phyloP scores from a whole-genome alignment of 108 stramenopile genomes.

The Cylindrotheca closterium region DNA sequence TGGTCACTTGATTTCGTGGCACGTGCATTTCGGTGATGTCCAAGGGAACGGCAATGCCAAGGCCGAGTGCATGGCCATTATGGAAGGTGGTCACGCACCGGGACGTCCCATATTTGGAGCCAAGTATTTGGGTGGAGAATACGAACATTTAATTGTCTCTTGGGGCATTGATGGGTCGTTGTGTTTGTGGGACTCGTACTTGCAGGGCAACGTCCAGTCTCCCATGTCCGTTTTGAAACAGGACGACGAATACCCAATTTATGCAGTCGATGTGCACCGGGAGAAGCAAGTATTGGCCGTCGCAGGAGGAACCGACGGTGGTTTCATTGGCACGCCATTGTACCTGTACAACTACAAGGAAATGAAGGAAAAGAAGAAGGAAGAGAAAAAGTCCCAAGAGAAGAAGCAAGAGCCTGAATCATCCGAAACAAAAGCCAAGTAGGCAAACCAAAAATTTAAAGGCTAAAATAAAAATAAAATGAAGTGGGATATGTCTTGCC shows the following conservation, averaged over 20 bases:
- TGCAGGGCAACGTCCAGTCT: conserved; percentile 55
- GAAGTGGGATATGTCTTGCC: too few species aligned
- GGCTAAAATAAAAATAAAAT: too few species aligned
- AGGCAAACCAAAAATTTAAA: too few species aligned
- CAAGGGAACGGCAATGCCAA: conserved; percentile 9
- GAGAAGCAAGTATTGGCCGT: conserved; percentile 33
- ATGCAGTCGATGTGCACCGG: conserved; percentile 51
- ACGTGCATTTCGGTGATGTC: conserved; percentile 27
- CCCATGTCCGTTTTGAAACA: conserved; percentile 71
- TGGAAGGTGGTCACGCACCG: conserved; percentile 73
- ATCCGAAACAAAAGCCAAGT: background rate
- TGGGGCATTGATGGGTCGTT: conserved; percentile 86
- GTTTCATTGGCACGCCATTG: conserved; percentile 68
- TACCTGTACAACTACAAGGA: conserved; percentile 38
- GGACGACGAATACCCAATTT: conserved; percentile 63
- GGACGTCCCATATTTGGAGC: conserved; percentile 80
- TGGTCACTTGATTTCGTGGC: conserved; percentile 61
- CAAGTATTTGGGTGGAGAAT: conserved; percentile 49
- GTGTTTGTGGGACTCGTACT: conserved; percentile 76
- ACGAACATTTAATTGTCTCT: conserved; percentile 70
- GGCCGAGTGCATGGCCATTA: conserved; percentile 56
- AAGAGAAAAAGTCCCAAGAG: background rate
- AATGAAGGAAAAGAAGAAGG: background rate
- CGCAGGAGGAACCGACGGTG: conserved; percentile 60
- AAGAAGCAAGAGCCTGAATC: background rate